Conservation (phyloP, 2,329 filamentous ascomycete genomes). For the Elsinoe necatrix region DNA sequence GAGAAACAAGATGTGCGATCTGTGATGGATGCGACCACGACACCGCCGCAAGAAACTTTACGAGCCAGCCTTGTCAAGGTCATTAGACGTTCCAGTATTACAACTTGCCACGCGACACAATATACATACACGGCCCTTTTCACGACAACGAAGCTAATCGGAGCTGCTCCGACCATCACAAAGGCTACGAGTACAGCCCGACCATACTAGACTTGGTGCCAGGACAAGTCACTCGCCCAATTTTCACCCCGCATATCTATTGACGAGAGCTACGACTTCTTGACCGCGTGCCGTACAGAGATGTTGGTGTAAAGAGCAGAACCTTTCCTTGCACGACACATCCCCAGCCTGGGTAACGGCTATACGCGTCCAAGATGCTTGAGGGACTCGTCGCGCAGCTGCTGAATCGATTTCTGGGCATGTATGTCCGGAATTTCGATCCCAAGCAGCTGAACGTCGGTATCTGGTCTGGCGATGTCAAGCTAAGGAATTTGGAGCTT, state of each 20-base stretch:
- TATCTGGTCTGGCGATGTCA: constrained; percentile 98
- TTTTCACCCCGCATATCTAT: neutral
- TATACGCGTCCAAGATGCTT: constrained; percentile 64
- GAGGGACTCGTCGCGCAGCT: constrained; percentile 94
- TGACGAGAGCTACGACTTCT: neutral
- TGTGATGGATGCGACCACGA: constrained; percentile 8
- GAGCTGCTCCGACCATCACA: neutral
- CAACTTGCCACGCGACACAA: neutral
- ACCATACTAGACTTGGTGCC: neutral
- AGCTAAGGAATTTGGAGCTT: constrained; percentile 83
- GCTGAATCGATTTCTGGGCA: constrained; percentile 97
- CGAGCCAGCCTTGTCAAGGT: neutral
- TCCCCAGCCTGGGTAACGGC: constrained; percentile 67
- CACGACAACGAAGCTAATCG: neutral
- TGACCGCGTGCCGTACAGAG: neutral
- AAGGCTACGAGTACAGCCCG: neutral
- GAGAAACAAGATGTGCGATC: constrained; percentile 12
- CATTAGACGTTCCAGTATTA: neutral
- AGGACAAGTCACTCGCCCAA: neutral
- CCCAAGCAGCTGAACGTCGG: constrained; percentile 95
- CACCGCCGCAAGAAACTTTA: neutral
- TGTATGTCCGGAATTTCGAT: constrained; percentile 99
- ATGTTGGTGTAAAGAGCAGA: neutral
- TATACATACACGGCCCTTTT: neutral
- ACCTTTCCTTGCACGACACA: neutral